Evolutionary conservation across 768 basidiomycete species (phyloP), one percentile per base, ranked within the genome.

Genomic region (Xerocomellus chrysenteron): DNA sequence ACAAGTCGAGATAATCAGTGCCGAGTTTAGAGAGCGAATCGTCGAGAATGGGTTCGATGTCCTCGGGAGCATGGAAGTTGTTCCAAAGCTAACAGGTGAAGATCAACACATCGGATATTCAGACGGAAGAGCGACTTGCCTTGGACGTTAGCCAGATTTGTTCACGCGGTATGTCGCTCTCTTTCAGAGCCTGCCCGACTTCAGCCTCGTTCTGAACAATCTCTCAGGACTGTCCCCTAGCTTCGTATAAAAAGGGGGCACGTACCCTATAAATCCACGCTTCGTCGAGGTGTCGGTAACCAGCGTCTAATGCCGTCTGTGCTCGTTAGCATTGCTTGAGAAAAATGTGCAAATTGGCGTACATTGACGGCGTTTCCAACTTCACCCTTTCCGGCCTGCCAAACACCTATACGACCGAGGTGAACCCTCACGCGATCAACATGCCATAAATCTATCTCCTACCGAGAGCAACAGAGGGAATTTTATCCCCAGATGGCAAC

Each of bases 1-100:
- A 92, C 47, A 93, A 69, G 68, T 93, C 90, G 49, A 94, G 77
- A 68, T 92, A 91, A 41, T 86, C 80, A 1, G 82, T 84, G 3
- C 81, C 80, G 3, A 91, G 80, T 59, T 76, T 80, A 10, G 70
- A 58, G 9, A 90, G 77, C 0, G 87, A 83, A 55, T 90, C 84
- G 61, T 90, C 85, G 10, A 92, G 76, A 12, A 77, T 78, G 1
- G 79, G 63, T 65, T 90, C 88, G 26, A 92, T 79, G 62, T 89
- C 85, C 55, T 86, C 82, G 0, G 90, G 90, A 4, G 79, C 76
- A 64, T 93, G 90, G 73, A 87, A 90, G 2, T 71, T 78, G 68
- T 91, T 89, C 85, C 85, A 89, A n/a, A 93, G 79, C 81, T 86
- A 58, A 47, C 4, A 19, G 13, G 21, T 16, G 1, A 21, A 30